A percentile compares a stretch with the other conserved stretches of the same genome.
Evolutionary conservation across 1,284 basidiomycete species (phyloP).

Genomic region (Boletus nobilissimus): DNA sequence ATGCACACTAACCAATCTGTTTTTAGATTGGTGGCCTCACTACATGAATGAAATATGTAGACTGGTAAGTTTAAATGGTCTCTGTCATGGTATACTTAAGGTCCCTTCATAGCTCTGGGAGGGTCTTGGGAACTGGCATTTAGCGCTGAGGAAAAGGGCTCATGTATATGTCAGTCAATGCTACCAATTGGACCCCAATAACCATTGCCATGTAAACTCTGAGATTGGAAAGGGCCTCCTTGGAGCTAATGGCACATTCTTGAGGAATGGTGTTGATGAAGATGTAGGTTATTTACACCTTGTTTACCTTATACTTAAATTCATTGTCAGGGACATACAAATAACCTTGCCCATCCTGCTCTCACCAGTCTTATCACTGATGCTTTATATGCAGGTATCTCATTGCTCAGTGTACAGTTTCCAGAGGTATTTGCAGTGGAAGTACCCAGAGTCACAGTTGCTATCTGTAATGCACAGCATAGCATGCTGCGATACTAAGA

Average conservation of each 20-base stretch:
- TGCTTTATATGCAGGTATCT: not conserved
- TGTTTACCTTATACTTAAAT: not conserved
- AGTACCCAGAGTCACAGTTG: not conserved
- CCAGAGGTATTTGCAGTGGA: not conserved
- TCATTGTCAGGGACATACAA: not conserved
- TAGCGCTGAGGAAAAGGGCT: too few species aligned
- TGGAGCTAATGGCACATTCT: not conserved
- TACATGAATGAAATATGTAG: too few species aligned
- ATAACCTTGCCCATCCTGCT: not conserved
- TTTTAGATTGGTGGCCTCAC: too few species aligned
- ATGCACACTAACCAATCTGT: too few species aligned
- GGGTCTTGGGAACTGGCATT: too few species aligned
- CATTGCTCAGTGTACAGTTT: not conserved
- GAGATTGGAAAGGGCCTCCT: not conserved
- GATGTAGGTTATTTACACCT: not conserved
- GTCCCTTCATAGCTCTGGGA: too few species aligned
- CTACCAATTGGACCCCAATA: not conserved
- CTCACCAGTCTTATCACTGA: not conserved
- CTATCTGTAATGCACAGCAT: too few species aligned
- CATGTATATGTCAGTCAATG: too few species aligned
- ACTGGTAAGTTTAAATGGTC: too few species aligned
- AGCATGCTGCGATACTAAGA: too few species aligned
- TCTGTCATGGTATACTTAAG: too few species aligned
- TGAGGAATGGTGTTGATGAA: not conserved
- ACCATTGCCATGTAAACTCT: not conserved